Evolutionary conservation across 345 rosid species (phyloP), one percentile per base, ranked within the genome.

Genomic region (Populus euphratica): DNA sequence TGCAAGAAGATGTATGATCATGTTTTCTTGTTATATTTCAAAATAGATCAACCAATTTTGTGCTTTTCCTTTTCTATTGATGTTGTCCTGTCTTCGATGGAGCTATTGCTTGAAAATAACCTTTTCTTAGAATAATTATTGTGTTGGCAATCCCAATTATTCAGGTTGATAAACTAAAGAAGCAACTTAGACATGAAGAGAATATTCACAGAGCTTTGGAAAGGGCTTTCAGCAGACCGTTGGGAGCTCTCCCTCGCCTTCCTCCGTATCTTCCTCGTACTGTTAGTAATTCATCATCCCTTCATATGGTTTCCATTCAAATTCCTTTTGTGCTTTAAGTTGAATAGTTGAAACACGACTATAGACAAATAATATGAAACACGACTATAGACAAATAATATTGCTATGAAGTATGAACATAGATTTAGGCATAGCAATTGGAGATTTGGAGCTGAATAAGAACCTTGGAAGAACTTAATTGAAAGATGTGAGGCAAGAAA

Each of bases 241-340:
- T 93, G 73, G 99, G 99, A 83, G 86, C 96, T 81, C 92, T 95
- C 38, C 98, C 99, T 56, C 99, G 99, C 79, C 93, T 93, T 71
- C 93, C 99, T 76, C 93, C 97, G 0, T 95, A 88, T 82, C 94
- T 95, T 35, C 98, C 99, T 75, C 88, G 91, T 68, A 31, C 86
- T 69, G 99, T 95, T 71, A 86, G 93, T 90, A 76, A 83, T 73
- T 78, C 83, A 76, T 56, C 44, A 70, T 72, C 31, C 75, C 23
- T 50, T 20, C 29, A 0, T 52, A 14, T 56, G 43, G 7, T 52
- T 78, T 49, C 29, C 43, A 5, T 14, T 64, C 35, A 4, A 12
- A 27, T 62, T n/a, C 43, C 41, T 59, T 70, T 63, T 5, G 0
- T 18, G 62, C 50, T 36, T 21, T 44, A 67, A 52, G 13, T 31